phyloP scores from a whole-genome alignment of 2,329 filamentous ascomycete genomes.

The Exserohilum rostratum region DNA sequence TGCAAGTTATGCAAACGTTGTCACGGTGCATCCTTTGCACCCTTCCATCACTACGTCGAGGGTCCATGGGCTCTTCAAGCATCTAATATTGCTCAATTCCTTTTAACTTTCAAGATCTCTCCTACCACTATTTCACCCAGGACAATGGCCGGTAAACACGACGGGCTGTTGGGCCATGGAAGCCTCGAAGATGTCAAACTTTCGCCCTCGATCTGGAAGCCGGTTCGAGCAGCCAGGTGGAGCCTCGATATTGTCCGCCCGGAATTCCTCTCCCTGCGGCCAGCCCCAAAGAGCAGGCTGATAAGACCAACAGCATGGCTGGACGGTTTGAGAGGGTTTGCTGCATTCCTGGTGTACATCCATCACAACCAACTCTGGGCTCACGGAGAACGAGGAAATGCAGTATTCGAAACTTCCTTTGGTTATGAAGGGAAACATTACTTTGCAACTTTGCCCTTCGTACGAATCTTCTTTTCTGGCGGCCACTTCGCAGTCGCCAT shows the following conservation, averaged over 20 bases:
- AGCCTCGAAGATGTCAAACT: slow-evolving; percentile 33
- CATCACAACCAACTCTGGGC: slow-evolving; percentile 60
- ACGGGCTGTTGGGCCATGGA: slow-evolving; percentile 37
- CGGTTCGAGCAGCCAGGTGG: slow-evolving; percentile 34
- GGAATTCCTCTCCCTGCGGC: slow-evolving; percentile 35
- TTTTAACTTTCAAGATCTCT: neutral
- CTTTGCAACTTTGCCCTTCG: slow-evolving; percentile 50
- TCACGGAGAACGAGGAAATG: slow-evolving; percentile 53
- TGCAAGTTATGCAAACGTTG: neutral
- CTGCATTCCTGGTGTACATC: slow-evolving; percentile 69
- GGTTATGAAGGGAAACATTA: slow-evolving; percentile 41
- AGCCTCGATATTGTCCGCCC: slow-evolving; percentile 41
- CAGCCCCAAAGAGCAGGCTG: slow-evolving; percentile 25
- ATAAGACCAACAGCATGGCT: slow-evolving; percentile 49
- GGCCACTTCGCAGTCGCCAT: slow-evolving; percentile 59
- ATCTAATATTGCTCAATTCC: neutral
- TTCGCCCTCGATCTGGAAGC: slow-evolving; percentile 35
- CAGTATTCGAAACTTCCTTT: slow-evolving; percentile 49
- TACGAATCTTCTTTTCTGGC: slow-evolving; percentile 56
- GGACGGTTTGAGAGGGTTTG: slow-evolving; percentile 71
- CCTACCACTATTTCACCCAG: neutral
- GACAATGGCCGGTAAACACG: slow-evolving; percentile 37
- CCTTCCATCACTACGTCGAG: neutral
- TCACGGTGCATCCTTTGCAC: neutral
- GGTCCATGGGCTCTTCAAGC: neutral